phyloP scores from a whole-genome alignment of 108 stramenopile genomes.

The Skeletonema grethae region DNA sequence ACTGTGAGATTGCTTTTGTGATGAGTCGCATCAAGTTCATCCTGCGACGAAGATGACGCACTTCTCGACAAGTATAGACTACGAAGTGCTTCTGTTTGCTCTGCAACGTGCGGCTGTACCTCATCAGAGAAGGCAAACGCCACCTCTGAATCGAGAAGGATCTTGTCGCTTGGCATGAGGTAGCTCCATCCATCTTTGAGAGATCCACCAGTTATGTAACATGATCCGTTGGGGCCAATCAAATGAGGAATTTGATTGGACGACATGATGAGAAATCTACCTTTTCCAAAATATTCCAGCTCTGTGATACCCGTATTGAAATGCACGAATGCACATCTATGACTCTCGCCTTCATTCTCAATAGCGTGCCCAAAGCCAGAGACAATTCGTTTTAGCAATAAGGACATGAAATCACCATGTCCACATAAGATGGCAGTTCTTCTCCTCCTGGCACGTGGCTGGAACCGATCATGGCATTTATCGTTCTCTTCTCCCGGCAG shows the following conservation, averaged over 20 bases:
- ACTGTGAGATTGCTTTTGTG: constrained; percentile 37
- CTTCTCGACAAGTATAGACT: constrained; percentile 49
- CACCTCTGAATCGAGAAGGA: constrained; percentile 56
- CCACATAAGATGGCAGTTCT: constrained; percentile 66
- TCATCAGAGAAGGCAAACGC: constrained; percentile 62
- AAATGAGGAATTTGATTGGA: constrained; percentile 70
- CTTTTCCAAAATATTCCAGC: constrained; percentile 78
- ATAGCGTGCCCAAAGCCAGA: constrained; percentile 72
- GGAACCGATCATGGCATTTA: constrained; percentile 52
- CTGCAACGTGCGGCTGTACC: constrained; percentile 54
- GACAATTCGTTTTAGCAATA: constrained; percentile 72
- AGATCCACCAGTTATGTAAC: constrained; percentile 61
- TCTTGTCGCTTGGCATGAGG: constrained; percentile 57
- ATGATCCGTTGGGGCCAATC: constrained; percentile 24
- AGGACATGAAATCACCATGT: constrained; percentile 80
- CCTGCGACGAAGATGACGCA: constrained; percentile 6
- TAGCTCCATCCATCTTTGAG: constrained; percentile 81
- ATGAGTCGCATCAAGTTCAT: constrained; percentile 4
- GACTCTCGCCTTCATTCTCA: constrained; percentile 61
- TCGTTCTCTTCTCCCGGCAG: constrained; percentile 69
- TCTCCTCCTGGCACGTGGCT: constrained; percentile 44
- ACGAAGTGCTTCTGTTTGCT: constrained; percentile 58
- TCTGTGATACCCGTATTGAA: constrained; percentile 81
- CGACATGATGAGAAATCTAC: constrained; percentile 70
- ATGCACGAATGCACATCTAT: constrained; percentile 76